phyloP scores from a whole-genome alignment of 2,329 filamentous ascomycete genomes.

The Trichoderma simmonsii region DNA sequence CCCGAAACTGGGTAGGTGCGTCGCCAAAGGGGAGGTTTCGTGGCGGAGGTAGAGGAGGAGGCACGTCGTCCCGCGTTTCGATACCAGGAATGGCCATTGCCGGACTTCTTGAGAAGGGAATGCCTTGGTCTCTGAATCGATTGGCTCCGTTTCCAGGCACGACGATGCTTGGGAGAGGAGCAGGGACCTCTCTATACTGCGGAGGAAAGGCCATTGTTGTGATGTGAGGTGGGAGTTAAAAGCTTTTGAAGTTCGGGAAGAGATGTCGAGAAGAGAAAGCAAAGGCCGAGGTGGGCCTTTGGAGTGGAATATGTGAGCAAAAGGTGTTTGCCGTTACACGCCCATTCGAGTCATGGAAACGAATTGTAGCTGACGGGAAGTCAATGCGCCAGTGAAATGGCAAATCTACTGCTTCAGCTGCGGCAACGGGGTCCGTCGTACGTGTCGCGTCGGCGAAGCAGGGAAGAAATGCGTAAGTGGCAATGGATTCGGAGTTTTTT shows the following conservation, averaged over 20 bases:
- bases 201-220: constrained; percentile 37
- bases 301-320: neutral
- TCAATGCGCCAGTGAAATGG: constrained; percentile 9
- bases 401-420: constrained; percentile 10
- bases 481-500: constrained; percentile 2
- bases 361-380: constrained; percentile 1
- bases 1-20: constrained; percentile 27
- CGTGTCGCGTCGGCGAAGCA: constrained; percentile 13
- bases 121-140: constrained; percentile 31
- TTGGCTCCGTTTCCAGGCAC: constrained; percentile 29
- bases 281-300: constrained; percentile 12
- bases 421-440: constrained; percentile 6
- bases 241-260: neutral
- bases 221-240: neutral
- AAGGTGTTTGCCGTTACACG: constrained; percentile 7
- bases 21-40: constrained; percentile 37
- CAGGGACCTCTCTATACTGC: constrained; percentile 34
- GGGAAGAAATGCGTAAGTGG: constrained; percentile 10
- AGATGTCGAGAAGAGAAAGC: neutral
- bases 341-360: constrained; percentile 19
- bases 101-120: constrained; percentile 33
- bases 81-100: constrained; percentile 45
- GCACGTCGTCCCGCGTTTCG: constrained; percentile 33
- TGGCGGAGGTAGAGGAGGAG: constrained; percentile 48
- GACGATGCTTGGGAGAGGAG: constrained; percentile 38